A percentile compares a stretch with the other conserved stretches of the same genome.
These are phyloP conservation scores for Mycena epipterygia DNA, from an alignment of 768 basidiomycete species.

Conservation along the genomic window DNA sequence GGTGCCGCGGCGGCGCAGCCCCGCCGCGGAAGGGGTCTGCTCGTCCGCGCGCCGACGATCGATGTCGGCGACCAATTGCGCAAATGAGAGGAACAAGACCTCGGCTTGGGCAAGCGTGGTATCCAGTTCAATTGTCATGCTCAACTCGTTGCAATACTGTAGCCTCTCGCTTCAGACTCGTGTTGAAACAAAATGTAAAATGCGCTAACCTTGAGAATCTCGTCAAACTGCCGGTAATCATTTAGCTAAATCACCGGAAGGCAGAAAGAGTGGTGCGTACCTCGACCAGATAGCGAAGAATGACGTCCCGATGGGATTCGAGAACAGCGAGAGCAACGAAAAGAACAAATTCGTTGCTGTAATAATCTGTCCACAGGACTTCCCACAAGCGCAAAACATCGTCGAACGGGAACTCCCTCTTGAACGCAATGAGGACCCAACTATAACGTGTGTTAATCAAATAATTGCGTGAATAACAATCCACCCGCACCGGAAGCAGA, in stretches of 20 bases:
- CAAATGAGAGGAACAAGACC: slow-evolving; percentile 94
- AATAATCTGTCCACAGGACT: slow-evolving; percentile 92
- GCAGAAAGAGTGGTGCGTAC: slow-evolving; percentile 53
- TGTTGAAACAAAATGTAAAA: background rate
- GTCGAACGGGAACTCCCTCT: slow-evolving; percentile 95
- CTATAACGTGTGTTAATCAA: slow-evolving; percentile 50
- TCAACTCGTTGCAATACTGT: slow-evolving; percentile 93
- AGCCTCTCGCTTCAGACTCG: slow-evolving; percentile 3
- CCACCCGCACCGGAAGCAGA: slow-evolving; percentile 91
- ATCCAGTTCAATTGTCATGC: slow-evolving; percentile 98
- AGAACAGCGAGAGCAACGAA: slow-evolving; percentile 95
- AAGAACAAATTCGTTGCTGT: slow-evolving; percentile 89
- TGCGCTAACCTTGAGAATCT: slow-evolving; percentile 73
- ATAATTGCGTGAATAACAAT: background rate
- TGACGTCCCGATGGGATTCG: slow-evolving; percentile 95
- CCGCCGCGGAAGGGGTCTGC: slow-evolving; percentile 38
- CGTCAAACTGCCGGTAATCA: slow-evolving; percentile 72
- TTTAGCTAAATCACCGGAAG: slow-evolving; percentile 16
- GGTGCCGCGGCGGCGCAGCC: slow-evolving; percentile 51
- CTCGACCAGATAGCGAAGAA: slow-evolving; percentile 95
- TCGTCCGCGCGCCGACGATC: slow-evolving; percentile 83
- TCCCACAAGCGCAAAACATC: slow-evolving; percentile 96
- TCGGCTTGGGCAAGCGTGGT: slow-evolving; percentile 96
- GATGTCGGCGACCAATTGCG: slow-evolving; percentile 89
- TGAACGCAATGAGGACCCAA: slow-evolving; percentile 94